Evolutionary conservation across 2,329 filamentous ascomycete genomes (phyloP), one percentile per base, ranked within the genome.

Genomic region (Ophiostoma pallidulum): DNA sequence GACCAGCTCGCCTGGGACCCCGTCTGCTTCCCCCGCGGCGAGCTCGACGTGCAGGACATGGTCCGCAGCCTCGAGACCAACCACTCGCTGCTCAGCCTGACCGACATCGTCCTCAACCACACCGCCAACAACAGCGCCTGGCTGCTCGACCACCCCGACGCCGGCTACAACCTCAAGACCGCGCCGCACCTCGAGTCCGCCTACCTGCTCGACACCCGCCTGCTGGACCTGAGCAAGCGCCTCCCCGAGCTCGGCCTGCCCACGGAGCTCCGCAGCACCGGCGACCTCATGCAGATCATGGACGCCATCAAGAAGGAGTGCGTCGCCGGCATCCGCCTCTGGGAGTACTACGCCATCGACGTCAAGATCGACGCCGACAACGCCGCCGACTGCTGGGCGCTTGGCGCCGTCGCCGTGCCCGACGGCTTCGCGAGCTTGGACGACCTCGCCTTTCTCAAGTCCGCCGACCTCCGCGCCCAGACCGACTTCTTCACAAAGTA

Each of bases 31-130:
- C 88, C 89, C 2, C 78, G 79, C 41, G 94, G 92, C 42, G 88
- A 96, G 65, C 68, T 80, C 50, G 90, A 97, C 62, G 74, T 97
- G 47, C 72, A 81, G 49, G 74, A 78, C 40, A 73, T 98, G 72
- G 79, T 94, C 16, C 66, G 78, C 37, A 89, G 78, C 60, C 84
- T 98, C 74, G 86, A 96, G 65, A 74, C 82, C 44, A 82, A 94
- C 45, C 82, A 94, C 64, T 86, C 86, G 3, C 71, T 98, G 46
- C 73, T 98, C 48, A 88, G 86, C 52, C 67, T 98, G 68, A 96
- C 91, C 1, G 92, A 98, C 63, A 91, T 98, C 52, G 94, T 98
- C 38, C 89, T 92, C 72, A 98, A 98, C 61, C 92, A 98, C 68
- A 98, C 92, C 4, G 91, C 92, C 7, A 79, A 96, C 69, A 97